Evolutionary conservation across 1,139 yeast species (phyloP), one percentile per base, ranked within the genome.

Genomic region (Saccharomyces pastorianus): DNA sequence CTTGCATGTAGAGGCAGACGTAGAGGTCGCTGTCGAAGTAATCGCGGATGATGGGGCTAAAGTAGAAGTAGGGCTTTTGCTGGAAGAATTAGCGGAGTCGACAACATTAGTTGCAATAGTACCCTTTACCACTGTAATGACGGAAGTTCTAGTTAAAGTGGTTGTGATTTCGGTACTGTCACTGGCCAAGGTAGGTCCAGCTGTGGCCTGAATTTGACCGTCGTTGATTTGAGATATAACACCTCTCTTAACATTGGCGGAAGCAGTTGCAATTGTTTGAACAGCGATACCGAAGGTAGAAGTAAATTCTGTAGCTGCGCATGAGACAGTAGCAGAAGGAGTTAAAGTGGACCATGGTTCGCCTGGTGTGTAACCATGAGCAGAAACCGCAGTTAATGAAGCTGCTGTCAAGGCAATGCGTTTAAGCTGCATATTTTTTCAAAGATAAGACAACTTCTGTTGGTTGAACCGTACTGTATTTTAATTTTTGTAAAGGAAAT

Each of bases 1-100:
- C 13, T 60, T 42, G 28, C 60, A 38, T 38, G 58, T 38, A 44
- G 55, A 50, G 31, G 58, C 23, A 20, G 23, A 20, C 23, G 23
- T 20, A 20, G 23, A 20, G 23, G 23, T 4, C 3, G 23, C 3
- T 20, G 3, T 4, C 23, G 23, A 20, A 20, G 23, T 20, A 20
- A 4, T 20, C 3, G 23, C 23, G 3, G 23, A 20, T 3, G 23
- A 20, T 20, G 23, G 23, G 23, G 23, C 23, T 20, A 20, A 20
- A 20, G 23, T 20, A 4, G 23, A 20, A 4, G 23, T 20, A 20
- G 23, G 23, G 23, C 3, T 20, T 4, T 20, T 20, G 23, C 23
- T 20, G 3, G 23, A 20, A 20, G 23, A 20, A 20, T 4, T 20
- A 20, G 23, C 23, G 23, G 23, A 20, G 23, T 4, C 23, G 23